Conservation (phyloP, 805 yeast species). For the Pichia pseudocactophila region DNA sequence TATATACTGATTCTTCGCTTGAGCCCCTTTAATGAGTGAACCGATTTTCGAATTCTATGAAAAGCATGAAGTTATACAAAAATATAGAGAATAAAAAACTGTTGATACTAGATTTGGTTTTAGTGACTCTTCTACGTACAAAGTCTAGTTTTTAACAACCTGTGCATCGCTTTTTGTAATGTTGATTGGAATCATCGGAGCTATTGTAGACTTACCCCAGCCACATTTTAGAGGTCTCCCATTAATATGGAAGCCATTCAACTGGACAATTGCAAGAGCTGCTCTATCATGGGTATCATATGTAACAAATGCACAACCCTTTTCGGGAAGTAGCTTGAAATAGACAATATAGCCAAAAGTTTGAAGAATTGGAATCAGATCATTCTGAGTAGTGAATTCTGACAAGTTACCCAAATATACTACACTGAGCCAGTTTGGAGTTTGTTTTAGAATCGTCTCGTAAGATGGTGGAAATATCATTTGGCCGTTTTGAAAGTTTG, state of each 20-base stretch:
- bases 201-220: slow-evolving; percentile 56
- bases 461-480: slow-evolving; percentile 32
- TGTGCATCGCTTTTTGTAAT: slow-evolving; percentile 1
- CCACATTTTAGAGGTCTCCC: slow-evolving; percentile 78
- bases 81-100: no score
- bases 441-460: slow-evolving; percentile 64
- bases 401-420: slow-evolving; percentile 83
- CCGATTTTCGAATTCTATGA: no score
- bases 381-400: slow-evolving; percentile 64
- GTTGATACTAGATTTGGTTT: no score
- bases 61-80: no score
- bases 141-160: slow-evolving; percentile 4
- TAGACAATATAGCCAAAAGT: slow-evolving; percentile 78
- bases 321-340: slow-evolving; percentile 69
- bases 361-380: slow-evolving; percentile 63
- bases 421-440: slow-evolving; percentile 79
- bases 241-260: slow-evolving; percentile 59
- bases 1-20: no score
- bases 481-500: background rate
- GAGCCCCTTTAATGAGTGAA: no score
- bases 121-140: background rate
- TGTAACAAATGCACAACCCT: slow-evolving; percentile 83
- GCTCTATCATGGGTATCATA: slow-evolving; percentile 85
- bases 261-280: slow-evolving; percentile 75
- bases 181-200: background rate